A percentile compares a stretch with the other conserved stretches of the same genome.
Evolutionary conservation across 192 early-diverging fungal genomes (phyloP).

Genomic region (Coemansia sp.): DNA sequence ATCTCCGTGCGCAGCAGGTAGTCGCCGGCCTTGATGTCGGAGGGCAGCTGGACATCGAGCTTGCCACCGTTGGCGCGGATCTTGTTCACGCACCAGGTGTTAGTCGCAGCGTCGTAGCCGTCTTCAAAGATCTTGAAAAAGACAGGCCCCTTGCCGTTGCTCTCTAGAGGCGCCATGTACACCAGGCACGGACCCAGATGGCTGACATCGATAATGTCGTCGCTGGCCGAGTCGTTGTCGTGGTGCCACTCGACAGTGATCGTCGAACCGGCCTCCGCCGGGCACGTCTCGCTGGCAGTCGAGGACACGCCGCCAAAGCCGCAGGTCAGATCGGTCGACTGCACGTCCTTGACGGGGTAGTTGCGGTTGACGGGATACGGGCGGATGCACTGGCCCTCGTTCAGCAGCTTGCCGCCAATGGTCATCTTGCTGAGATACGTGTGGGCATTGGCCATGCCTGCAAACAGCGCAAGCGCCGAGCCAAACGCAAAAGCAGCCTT

Average conservation of each 20-base stretch:
- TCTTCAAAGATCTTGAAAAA: constrained; percentile 40
- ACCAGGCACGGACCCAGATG: constrained; percentile 28
- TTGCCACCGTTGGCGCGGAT: constrained; percentile 20
- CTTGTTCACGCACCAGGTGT: constrained; percentile 26
- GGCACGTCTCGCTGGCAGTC: constrained; percentile 17
- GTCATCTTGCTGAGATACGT: constrained; percentile 25
- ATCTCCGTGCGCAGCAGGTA: constrained; percentile 39
- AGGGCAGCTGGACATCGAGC: constrained; percentile 18
- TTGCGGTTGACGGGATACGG: constrained; percentile 19
- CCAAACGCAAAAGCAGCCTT: constrained; percentile 4
- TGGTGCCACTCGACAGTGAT: constrained; percentile 35
- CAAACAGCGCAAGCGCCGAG: constrained; percentile 6
- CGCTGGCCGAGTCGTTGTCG: constrained; percentile 13
- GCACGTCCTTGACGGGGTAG: constrained; percentile 22
- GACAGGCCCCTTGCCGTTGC: constrained; percentile 21
- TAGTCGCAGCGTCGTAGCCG: constrained; percentile 12
- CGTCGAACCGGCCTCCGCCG: constrained; percentile 16
- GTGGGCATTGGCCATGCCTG: constrained; percentile 22
- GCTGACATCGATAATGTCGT: constrained; percentile 16
- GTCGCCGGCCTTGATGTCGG: constrained; percentile 23
- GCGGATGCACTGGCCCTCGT: constrained; percentile 29
- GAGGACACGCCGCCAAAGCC: constrained; percentile 10
- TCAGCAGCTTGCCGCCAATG: constrained; percentile 9
- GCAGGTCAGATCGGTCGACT: constrained; percentile 16
- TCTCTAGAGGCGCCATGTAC: constrained; percentile 32